A percentile compares a stretch with the other conserved stretches of the same genome.
These are phyloP conservation scores for Fibroporia radiculosa DNA, from an alignment of 768 basidiomycete species.

Conservation along the genomic window DNA sequence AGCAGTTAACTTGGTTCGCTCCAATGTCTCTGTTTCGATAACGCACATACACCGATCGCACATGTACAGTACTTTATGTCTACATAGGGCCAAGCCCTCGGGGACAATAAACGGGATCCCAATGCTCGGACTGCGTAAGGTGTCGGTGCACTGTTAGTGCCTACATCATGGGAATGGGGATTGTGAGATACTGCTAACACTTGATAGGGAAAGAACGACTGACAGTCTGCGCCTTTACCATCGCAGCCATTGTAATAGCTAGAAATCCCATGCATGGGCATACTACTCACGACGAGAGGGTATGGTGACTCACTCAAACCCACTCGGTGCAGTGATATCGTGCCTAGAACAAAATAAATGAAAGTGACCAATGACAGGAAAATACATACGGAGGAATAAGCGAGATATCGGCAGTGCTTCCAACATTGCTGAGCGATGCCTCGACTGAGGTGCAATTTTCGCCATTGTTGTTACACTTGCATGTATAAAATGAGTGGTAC, in stretches of 20 bases:
- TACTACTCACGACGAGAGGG: neutral
- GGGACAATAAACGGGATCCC: too few relatives aligned
- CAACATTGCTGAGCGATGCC: slow-evolving; percentile 34
- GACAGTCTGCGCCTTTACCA: slow-evolving; percentile 34
- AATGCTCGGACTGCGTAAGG: too few relatives aligned
- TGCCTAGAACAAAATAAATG: slow-evolving; percentile 22
- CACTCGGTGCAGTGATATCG: slow-evolving; percentile 22
- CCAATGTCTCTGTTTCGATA: too few relatives aligned
- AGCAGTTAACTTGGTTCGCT: too few relatives aligned
- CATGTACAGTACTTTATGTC: too few relatives aligned
- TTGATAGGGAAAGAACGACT: too few relatives aligned
- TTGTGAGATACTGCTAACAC: too few relatives aligned
- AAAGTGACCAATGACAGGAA: neutral
- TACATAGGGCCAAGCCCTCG: too few relatives aligned
- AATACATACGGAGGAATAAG: slow-evolving; percentile 32
- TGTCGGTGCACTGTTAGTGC: too few relatives aligned
- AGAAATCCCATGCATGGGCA: neutral
- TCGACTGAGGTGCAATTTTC: slow-evolving; percentile 36
- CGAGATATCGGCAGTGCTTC: slow-evolving; percentile 35
- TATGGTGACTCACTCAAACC: slow-evolving; percentile 28
- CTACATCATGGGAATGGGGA: too few relatives aligned
- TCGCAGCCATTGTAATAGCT: slow-evolving; percentile 37
- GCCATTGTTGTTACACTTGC: slow-evolving; percentile 31
- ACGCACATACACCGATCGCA: too few relatives aligned
- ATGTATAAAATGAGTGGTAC: slow-evolving; percentile 15